Evolutionary conservation across 2,329 filamentous ascomycete genomes (phyloP), one percentile per base, ranked within the genome.

Genomic region (Pyricularia sp.): DNA sequence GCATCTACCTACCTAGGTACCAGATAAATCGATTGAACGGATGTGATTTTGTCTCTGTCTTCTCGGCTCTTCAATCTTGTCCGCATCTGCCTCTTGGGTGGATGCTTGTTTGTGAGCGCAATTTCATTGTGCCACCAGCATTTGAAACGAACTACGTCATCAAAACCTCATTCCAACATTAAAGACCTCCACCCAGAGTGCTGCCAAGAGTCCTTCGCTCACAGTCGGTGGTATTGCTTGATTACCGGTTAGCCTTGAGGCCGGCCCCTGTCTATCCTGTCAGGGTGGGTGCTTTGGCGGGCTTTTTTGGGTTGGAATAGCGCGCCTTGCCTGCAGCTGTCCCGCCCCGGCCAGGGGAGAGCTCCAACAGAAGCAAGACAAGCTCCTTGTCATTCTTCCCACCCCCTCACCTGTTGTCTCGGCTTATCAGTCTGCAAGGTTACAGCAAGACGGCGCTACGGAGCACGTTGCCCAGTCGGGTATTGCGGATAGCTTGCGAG

Each of bases 61-160:
- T 49, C 16, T 49, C 19, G 16, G 40, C 40, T 49, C 19, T 49
- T 7, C 8, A 19, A 49, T 49, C 40, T n/a, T n/a, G 5, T 49
- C 40, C 16, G 40, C 19, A 19, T 49, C 19, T 49, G 10, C 40
- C 40, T n/a, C 16, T 31, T n/a, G 40, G 19, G 40, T 49, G 40
- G 40, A 49, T 49, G 40, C 40, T n/a, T 49, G 40, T 49, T 49
- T 49, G 40, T 49, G 16, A n/a, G 40, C 40, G 40, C 40, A 49
- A 49, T 49, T 49, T 49, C 40, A 49, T 49, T 19, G 40, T 49
- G 40, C 19, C 40, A 19, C 40, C n/a, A n/a, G 40, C 26, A 49
- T 26, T 49, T 55, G 62, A 64, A 64, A 64, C 62, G 22, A 53
- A 30, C 35, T 49, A 64, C 62, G 62, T 64, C 62, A 64, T 64